These are phyloP conservation scores for Cutaneotrichosporon dermatis DNA, from an alignment of 1,284 basidiomycete species.

Conservation along the genomic window DNA sequence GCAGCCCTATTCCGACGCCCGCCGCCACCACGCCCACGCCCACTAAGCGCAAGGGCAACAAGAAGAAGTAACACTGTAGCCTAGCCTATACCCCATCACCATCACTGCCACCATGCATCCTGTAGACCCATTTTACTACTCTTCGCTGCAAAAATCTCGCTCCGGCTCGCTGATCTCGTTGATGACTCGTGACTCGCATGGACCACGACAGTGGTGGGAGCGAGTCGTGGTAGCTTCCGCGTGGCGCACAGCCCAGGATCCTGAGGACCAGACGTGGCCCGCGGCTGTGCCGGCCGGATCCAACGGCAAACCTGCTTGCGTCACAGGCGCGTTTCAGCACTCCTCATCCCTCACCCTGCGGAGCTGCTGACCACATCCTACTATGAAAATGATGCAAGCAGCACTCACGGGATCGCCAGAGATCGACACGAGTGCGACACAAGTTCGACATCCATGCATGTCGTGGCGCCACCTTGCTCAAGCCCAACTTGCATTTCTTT, in stretches of 20 bases:
- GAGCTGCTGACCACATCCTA: too few relatives aligned
- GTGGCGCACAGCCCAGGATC: not conserved
- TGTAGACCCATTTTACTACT: not conserved
- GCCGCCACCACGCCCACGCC: not conserved
- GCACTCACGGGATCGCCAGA: too few relatives aligned
- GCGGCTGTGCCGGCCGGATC: conserved; percentile 1
- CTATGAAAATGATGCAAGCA: too few relatives aligned
- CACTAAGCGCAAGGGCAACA: conserved; percentile 7
- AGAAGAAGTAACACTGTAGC: conserved; percentile 8
- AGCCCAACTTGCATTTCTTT: too few relatives aligned
- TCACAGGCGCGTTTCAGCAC: not conserved
- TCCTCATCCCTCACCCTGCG: not conserved
- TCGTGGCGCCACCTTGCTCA: too few relatives aligned
- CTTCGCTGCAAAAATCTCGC: too few relatives aligned
- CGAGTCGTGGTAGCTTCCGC: not conserved
- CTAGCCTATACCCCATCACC: not conserved
- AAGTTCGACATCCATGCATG: too few relatives aligned
- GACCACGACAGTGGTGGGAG: not conserved
- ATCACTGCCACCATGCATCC: conserved; percentile 7
- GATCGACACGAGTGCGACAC: too few relatives aligned
- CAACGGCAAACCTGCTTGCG: not conserved
- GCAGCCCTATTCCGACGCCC: not conserved
- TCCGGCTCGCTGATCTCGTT: not conserved
- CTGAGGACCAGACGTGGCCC: not conserved
- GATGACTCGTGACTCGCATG: not conserved